Base-by-base conservation (phyloP, 805 yeast species). In the Yarrowia sp. region DNA sequence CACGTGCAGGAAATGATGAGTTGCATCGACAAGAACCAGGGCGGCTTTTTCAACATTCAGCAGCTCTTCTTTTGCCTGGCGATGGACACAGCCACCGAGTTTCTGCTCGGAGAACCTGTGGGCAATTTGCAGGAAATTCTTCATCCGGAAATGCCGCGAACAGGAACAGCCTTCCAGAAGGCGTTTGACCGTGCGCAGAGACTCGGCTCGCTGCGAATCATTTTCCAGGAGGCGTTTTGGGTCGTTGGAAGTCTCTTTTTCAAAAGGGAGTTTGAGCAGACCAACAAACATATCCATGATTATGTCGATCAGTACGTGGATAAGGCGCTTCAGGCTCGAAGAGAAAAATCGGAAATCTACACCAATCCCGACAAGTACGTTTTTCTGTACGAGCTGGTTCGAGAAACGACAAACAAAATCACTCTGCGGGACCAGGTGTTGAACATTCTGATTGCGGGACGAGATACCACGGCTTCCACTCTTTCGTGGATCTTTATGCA, bases 401-500 rank as follows among this genome's bases (percentile, higher is more conserved):
- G 80, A 71, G 80, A 81, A 70, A 81, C 84, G 8, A 76, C 79
- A 62, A 80, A 83, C 68, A 81, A 82, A 14, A 72, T 66, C 62
- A 75, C 77, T 17, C 78, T 82, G 66, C 75, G 85, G 49, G 83
- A 81, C 69, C 85, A 82, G 72, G 75, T 81, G 51, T 74, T 82
- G 71, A 82, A 81, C 68, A 79, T 83, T 64, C 75, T 82, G 65
- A 70, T 82, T 19, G 86, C 86, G 12, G 85, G 85, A 24, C 76
- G 86, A 69, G 85, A 82, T 69, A 82, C 85, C 46, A 82, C 86
- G 16, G 85, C 85, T 4, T 79, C 81, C 2, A 72, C 81, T 32
- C 76, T 82, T 59, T 77, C 83, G 10, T 81, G 78, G 70, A 70
- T 77, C 21, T 73, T 81, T 49, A 80, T 72, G 67, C 80, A 81